Percentiles rank a stretch among this genome's conserved stretches.
phyloP scores from a whole-genome alignment of 768 basidiomycete genomes.

The Podaxis mareebaensis region DNA sequence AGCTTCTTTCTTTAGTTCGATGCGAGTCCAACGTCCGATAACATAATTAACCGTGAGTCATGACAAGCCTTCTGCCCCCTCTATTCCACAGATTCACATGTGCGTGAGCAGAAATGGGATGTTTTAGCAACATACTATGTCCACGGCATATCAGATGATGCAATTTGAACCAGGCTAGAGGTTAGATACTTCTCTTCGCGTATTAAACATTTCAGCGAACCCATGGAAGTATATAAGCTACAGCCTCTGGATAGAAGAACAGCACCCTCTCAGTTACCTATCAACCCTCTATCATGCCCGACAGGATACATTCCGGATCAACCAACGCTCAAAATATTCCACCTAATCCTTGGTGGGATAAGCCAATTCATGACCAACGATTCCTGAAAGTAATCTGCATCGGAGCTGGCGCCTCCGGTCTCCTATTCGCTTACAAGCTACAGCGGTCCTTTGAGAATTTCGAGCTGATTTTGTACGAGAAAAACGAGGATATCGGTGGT shows the following conservation, averaged over 20 bases:
- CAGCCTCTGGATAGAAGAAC: neutral
- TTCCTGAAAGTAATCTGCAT: conserved; percentile 32
- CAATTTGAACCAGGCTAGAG: neutral
- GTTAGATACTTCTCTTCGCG: too few species aligned
- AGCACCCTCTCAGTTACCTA: neutral
- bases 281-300: neutral
- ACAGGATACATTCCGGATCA: neutral
- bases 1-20: too few species aligned
- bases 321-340: neutral
- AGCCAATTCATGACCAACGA: conserved; percentile 30
- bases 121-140: neutral
- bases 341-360: conserved; percentile 4
- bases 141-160: neutral
- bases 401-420: conserved; percentile 36
- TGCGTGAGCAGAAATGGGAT: neutral
- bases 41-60: too few species aligned
- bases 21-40: too few species aligned
- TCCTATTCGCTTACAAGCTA: conserved; percentile 33
- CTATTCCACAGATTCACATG: too few species aligned
- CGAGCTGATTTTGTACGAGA: conserved; percentile 33
- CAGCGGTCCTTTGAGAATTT: conserved; percentile 36
- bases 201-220: neutral
- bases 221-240: neutral
- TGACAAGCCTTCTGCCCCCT: too few species aligned
- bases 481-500: conserved; percentile 31